phyloP scores from a whole-genome alignment of 1,284 basidiomycete species.

The Cryptococcus depauperatus region DNA sequence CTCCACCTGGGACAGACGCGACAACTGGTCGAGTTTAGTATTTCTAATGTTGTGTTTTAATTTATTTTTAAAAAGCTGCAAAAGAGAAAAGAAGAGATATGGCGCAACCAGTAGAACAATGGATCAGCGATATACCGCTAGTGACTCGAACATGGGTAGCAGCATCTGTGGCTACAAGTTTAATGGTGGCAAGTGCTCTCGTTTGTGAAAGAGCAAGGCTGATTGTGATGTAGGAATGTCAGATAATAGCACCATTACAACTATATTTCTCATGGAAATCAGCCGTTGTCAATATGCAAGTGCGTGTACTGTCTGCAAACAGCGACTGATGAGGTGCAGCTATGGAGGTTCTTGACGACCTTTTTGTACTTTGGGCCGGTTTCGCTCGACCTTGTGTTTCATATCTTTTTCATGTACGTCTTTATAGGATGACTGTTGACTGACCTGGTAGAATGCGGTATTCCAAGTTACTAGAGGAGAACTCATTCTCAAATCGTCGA shows the following conservation, averaged over 20 bases:
- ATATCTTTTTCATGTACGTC: constrained; percentile 93
- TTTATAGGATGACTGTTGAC: not conserved
- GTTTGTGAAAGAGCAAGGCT: not conserved
- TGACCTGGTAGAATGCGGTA: constrained; percentile 73
- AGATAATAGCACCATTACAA: constrained; percentile 77
- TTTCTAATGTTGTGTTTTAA: not conserved
- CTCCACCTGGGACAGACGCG: no score
- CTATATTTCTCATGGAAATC: constrained; percentile 84
- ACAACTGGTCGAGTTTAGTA: no score
- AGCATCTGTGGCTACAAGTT: constrained; percentile 64
- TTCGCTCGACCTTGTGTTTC: constrained; percentile 90
- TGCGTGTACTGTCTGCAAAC: no score
- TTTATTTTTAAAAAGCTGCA: not conserved
- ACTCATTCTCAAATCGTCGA: constrained; percentile 78
- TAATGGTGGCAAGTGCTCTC: constrained; percentile 63
- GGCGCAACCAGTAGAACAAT: constrained; percentile 39
- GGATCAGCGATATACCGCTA: constrained; percentile 80
- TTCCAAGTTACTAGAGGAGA: constrained; percentile 90
- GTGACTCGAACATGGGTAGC: constrained; percentile 76
- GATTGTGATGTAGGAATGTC: constrained; percentile 63
- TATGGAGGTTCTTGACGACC: constrained; percentile 80
- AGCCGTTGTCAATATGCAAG: constrained; percentile 72
- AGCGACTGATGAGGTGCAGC: no score
- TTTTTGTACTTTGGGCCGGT: constrained; percentile 95
- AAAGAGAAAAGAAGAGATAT: constrained; percentile 10